These are phyloP conservation scores for Globisporangium camurandrum DNA, from an alignment of 352 stramenopile genomes.

Conservation along the genomic window DNA sequence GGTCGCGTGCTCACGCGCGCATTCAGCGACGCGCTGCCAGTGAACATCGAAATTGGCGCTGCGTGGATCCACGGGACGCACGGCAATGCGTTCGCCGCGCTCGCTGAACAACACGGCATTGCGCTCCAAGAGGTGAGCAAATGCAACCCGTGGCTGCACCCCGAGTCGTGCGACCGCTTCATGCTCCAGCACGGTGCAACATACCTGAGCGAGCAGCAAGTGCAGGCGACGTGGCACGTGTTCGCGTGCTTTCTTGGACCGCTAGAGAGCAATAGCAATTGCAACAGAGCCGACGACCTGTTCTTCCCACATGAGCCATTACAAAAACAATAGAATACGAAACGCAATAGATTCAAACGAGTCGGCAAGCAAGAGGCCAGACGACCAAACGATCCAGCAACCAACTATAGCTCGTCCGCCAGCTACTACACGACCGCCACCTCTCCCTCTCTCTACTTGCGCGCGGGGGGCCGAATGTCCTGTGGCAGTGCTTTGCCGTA, in stretches of 20 bases:
- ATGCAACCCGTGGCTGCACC: conserved; percentile 54
- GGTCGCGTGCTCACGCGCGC: conserved; percentile 35
- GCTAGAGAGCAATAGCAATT: too few species aligned
- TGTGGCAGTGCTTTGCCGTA: conserved; percentile 86
- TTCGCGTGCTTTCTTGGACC: too few species aligned
- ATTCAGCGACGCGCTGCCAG: conserved; percentile 34
- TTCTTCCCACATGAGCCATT: too few species aligned
- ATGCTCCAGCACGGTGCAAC: conserved; percentile 27
- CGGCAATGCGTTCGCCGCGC: conserved; percentile 31
- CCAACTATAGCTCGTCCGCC: too few species aligned
- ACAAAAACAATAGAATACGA: too few species aligned
- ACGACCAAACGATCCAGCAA: too few species aligned
- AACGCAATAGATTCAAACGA: too few species aligned
- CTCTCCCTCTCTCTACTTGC: conserved; percentile 45
- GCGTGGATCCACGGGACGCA: conserved; percentile 56
- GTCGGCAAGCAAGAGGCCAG: too few species aligned
- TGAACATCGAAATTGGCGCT: conserved; percentile 45
- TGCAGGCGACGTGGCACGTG: conserved; percentile 35
- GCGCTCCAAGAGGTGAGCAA: conserved; percentile 37
- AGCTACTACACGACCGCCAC: too few species aligned
- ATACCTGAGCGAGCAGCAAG: conserved; percentile 19
- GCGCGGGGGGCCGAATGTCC: conserved; percentile 67
- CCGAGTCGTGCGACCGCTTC: conserved; percentile 34
- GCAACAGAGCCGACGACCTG: too few species aligned
- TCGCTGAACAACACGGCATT: conserved; percentile 31